A percentile compares a stretch with the other conserved stretches of the same genome.
Evolutionary conservation across 2,329 filamentous ascomycete genomes (phyloP).

Genomic region (Zymoseptoria pseudotritici): DNA sequence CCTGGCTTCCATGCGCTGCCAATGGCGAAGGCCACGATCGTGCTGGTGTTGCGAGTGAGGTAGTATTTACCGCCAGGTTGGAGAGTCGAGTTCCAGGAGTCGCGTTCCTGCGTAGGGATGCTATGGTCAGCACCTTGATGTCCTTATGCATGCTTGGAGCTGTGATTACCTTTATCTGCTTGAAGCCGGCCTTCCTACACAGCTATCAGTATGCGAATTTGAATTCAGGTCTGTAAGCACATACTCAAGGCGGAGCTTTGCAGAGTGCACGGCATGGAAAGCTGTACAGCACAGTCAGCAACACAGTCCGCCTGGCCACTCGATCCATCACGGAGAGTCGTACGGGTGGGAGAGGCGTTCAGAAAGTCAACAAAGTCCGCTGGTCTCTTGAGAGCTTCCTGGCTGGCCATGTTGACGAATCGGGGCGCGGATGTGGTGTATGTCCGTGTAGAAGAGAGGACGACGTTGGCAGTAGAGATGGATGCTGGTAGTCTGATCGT

Average conservation of each 20-base stretch:
- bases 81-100: slow-evolving; percentile 74
- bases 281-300: slow-evolving; percentile 45
- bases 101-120: slow-evolving; percentile 56
- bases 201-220: neutral
- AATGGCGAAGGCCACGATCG: slow-evolving; percentile 86
- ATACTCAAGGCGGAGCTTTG: slow-evolving; percentile 61
- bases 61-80: slow-evolving; percentile 91
- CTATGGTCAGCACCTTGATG: slow-evolving; percentile 1
- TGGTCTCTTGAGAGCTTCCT: slow-evolving; percentile 45
- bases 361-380: slow-evolving; percentile 88
- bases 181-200: slow-evolving; percentile 64
- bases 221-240: neutral
- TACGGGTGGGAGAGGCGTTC: slow-evolving; percentile 90
- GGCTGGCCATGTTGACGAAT: slow-evolving; percentile 26
- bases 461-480: neutral
- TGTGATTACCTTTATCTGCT: slow-evolving; percentile 62
- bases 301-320: neutral
- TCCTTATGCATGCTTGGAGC: neutral
- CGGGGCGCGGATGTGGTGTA: neutral
- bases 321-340: slow-evolving; percentile 25
- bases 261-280: slow-evolving; percentile 83
- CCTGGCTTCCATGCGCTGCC: slow-evolving; percentile 86
- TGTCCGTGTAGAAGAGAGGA: neutral
- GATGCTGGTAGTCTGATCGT: neutral
- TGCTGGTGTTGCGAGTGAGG: slow-evolving; percentile 86